phyloP scores from a whole-genome alignment of 2,329 filamentous ascomycete species.

The Xylaria sp. region DNA sequence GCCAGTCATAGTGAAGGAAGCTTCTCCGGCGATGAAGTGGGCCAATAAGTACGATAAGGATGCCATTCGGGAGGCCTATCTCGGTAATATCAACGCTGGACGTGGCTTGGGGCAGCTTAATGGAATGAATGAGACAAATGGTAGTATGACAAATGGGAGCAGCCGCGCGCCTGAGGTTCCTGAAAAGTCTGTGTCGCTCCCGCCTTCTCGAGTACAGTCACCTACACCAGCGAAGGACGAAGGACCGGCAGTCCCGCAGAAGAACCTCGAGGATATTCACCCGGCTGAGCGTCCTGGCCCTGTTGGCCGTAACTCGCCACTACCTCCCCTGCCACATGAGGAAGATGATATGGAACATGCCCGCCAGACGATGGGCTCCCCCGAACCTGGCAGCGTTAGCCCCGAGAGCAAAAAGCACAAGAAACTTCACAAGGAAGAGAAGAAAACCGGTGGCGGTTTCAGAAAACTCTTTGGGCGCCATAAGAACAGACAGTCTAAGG shows the following conservation, averaged over 20 bases:
- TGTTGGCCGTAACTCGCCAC: conserved; percentile 52
- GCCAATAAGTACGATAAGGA: conserved; percentile 94
- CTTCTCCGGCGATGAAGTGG: conserved; percentile 96
- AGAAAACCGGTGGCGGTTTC: conserved; percentile 56
- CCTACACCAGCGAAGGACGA: conserved; percentile 32
- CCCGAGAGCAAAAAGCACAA: conserved; percentile 61
- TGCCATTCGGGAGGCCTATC: conserved; percentile 84
- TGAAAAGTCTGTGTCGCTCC: conserved; percentile 53
- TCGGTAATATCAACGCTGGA: conserved; percentile 78
- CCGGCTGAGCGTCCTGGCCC: conserved; percentile 51
- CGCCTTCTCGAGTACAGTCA: conserved; percentile 48
- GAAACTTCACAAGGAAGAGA: conserved; percentile 66
- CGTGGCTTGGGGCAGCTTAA: conserved; percentile 67
- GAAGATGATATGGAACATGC: conserved; percentile 51
- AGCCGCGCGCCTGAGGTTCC: conserved; percentile 54
- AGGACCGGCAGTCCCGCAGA: conserved; percentile 50
- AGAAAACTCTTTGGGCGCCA: conserved; percentile 73
- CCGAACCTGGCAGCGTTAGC: conserved; percentile 54
- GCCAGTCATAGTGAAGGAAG: conserved; percentile 84
- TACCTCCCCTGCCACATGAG: conserved; percentile 55
- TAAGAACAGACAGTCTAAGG: conserved; percentile 69
- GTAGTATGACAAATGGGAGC: conserved; percentile 49
- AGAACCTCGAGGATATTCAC: conserved; percentile 53
- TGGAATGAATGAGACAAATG: conserved; percentile 57
- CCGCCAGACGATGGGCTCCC: conserved; percentile 55